Percentiles rank a stretch among this genome's conserved stretches.
Conservation (phyloP, 2,329 filamentous ascomycete genomes). For the Xylariaceae sp. region DNA sequence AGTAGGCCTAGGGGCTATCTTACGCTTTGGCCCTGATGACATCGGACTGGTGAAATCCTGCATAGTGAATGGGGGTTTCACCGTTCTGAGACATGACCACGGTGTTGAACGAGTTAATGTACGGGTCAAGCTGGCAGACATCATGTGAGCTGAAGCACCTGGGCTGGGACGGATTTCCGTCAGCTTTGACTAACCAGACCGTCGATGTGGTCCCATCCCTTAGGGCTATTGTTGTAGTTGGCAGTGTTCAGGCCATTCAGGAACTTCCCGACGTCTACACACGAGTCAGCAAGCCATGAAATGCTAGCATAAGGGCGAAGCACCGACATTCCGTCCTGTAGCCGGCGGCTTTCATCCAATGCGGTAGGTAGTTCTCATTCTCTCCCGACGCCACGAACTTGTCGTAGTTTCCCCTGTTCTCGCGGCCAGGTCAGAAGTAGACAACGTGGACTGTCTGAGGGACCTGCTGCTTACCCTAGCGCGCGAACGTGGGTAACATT, state of each 20-base stretch:
- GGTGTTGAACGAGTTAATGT: conserved; percentile 18
- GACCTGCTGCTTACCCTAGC: background rate
- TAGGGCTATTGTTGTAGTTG: conserved; percentile 31
- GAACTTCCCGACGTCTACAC: conserved; percentile 33
- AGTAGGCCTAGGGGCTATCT: background rate
- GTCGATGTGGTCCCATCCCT: conserved; percentile 21
- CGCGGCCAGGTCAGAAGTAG: background rate
- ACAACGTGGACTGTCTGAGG: background rate
- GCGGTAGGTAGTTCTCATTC: conserved; percentile 36
- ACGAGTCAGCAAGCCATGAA: background rate
- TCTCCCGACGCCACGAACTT: conserved; percentile 21
- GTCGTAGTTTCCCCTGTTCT: background rate
- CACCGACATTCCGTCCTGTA: conserved; percentile 37
- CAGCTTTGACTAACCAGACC: conserved; percentile 5
- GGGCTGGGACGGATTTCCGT: too few relatives aligned
- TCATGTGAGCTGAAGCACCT: background rate
- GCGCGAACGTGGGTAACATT: background rate
- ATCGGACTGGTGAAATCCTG: conserved; percentile 18
- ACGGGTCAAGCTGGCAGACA: conserved; percentile 17
- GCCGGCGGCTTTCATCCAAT: conserved; percentile 38
- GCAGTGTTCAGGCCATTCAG: conserved; percentile 36
- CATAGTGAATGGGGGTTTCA: conserved; percentile 14
- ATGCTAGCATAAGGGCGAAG: background rate
- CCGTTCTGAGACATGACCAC: conserved; percentile 20
- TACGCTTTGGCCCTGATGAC: conserved; percentile 18